Base-by-base conservation (phyloP, 257 asterid species). In the Petunia axillaris region DNA sequence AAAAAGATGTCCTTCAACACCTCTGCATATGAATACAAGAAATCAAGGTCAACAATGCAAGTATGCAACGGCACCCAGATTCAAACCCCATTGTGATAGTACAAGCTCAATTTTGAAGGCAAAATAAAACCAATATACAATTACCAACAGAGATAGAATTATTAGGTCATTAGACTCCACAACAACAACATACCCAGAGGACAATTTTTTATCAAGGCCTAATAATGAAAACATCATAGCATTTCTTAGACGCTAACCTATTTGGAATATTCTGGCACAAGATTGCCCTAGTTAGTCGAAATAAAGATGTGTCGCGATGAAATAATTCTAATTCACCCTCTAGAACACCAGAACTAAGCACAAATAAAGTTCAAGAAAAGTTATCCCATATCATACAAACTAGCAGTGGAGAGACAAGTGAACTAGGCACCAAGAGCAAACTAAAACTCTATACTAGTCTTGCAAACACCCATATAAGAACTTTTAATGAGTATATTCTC, bases 1-100 rank as follows among this genome's bases (percentile, higher is more conserved):
- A 90, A 92, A 83, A 96, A 96, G 62, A 94, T 90, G 84, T 92
- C 91, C 96, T 96, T 96, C 95, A 96, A 88, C 92, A 94, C 76
- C 86, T 96, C 99, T 96, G 84, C 88, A 89, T 35, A 87, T 52
- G 75, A 63, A 85, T 82, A 85, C 11, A 1, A 57, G 55, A 79
- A 83, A 87, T 87, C 81, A 88, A 85, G 58, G 77, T 52, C 78
- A 80, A 25, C 25, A 25, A 25, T 25, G 25, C 81, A 81, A 40
- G 80, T 68, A 65, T 41, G 76, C 58, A 81, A 63, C 57, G 64
- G 4, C 25, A 46, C 59, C 25, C 41, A 66, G 53, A 41, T 41
- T 66, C 54, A 68, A 68, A 43, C 39, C 13, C n/a, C 39, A n/a
- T n/a, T 67, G 55, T 0, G 1, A 43, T 4, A 70, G 59, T 71